Conservation (phyloP, 2,329 filamentous ascomycete genomes). For the Exserohilum turcica region DNA sequence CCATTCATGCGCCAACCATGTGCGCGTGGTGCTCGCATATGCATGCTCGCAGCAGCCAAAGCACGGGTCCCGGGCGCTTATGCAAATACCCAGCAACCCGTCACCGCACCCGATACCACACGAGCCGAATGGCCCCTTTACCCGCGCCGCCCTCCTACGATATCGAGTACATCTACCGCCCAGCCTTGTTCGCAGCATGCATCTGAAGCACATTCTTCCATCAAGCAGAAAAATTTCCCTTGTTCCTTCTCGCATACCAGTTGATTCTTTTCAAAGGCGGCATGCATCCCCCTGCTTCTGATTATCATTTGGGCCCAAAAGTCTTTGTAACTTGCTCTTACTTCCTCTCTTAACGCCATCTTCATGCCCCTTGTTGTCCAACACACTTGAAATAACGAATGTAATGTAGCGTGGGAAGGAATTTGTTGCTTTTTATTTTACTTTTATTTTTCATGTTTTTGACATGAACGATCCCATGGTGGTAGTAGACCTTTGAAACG, state of each 20-base stretch:
- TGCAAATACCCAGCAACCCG: slow-evolving; percentile 21
- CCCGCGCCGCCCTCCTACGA: slow-evolving; percentile 1
- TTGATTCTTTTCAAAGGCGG: too few relatives aligned
- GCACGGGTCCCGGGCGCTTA: slow-evolving; percentile 27
- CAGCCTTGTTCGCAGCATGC: background rate
- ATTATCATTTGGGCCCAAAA: slow-evolving; percentile 5
- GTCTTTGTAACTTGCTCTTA: slow-evolving; percentile 5
- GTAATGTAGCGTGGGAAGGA: slow-evolving; percentile 32
- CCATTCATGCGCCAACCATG: slow-evolving; percentile 1
- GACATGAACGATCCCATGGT: too few relatives aligned
- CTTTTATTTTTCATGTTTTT: too few relatives aligned
- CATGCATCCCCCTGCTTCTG: background rate
- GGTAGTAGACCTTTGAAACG: too few relatives aligned
- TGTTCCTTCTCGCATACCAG: too few relatives aligned
- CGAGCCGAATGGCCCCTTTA: background rate
- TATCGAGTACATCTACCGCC: background rate
- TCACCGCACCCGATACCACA: slow-evolving; percentile 8
- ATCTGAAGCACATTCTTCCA: too few relatives aligned
- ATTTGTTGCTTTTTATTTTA: slow-evolving; percentile 11
- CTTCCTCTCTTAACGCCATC: background rate
- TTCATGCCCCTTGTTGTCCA: background rate
- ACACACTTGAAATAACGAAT: slow-evolving; percentile 23
- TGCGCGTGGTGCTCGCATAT: slow-evolving; percentile 18
- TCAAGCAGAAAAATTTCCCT: too few relatives aligned
- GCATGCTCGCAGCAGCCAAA: slow-evolving; percentile 21